A percentile compares a stretch with the other conserved stretches of the same genome.
Conservation (phyloP, 371 early-diverging fungal genomes). For the Ordospora colligata region DNA sequence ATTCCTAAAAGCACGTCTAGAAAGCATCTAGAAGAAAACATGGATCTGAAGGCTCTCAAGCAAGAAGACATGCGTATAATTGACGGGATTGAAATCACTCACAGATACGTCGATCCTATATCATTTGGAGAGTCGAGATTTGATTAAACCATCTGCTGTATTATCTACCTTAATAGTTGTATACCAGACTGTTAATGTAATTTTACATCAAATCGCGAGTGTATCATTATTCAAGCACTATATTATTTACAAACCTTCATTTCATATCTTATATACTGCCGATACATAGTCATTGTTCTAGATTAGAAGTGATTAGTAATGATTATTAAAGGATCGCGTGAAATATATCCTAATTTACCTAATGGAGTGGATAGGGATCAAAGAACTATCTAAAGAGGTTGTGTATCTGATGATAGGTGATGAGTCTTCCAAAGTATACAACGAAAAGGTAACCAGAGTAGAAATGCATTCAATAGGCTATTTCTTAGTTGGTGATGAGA, state of each 20-base stretch:
- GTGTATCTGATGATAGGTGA: slow-evolving; percentile 17
- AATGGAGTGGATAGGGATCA: not conserved
- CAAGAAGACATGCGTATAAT: slow-evolving; percentile 32
- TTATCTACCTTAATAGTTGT: no score
- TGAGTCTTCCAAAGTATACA: not conserved
- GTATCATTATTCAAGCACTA: no score
- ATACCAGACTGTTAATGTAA: no score
- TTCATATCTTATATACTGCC: no score
- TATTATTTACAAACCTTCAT: not conserved
- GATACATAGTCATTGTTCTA: no score
- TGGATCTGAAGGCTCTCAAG: slow-evolving; percentile 28
- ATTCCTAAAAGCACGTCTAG: slow-evolving; percentile 52
- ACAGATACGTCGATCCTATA: slow-evolving; percentile 17
- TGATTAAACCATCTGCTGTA: slow-evolving; percentile 14
- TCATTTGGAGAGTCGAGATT: slow-evolving; percentile 15
- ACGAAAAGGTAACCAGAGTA: not conserved
- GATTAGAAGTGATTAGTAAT: no score
- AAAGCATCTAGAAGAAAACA: slow-evolving; percentile 47
- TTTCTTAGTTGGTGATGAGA: not conserved
- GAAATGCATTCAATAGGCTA: slow-evolving; percentile 1
- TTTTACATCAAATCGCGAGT: no score
- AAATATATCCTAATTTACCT: not conserved
- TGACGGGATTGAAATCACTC: not conserved
- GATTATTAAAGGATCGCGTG: no score
- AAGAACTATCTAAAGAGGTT: not conserved